Base-by-base conservation (phyloP, 495 filamentous ascomycete species). In the Penicillium mononematosum region DNA sequence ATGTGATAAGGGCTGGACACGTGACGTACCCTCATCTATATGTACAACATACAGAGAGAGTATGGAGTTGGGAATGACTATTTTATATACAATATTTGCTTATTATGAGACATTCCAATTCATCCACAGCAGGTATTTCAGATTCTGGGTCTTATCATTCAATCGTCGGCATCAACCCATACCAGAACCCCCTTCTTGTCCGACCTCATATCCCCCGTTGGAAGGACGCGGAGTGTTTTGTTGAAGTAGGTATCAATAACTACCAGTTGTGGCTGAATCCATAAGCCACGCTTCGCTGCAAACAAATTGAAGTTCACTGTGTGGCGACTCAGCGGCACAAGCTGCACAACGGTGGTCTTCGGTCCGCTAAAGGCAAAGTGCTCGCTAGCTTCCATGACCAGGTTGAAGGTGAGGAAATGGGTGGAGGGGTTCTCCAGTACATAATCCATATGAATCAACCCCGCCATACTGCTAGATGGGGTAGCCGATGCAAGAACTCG, bases 291-390 rank as follows among this genome's bases (percentile, higher is more conserved):
- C 50, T 73, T 73, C n/a, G 70, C 70, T 4, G 78, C 75, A 25
- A 95, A 66, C 14, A 98, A 42, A 47, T 84, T 78, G 55, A 90
- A 98, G 46, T 79, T 78, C 6, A 96, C 76, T 0, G 74, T 80
- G 36, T 88, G 79, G 46, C 92, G 71, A 54, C 87, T 90, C 36
- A 96, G 74, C 1, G 94, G 94, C 31, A 94, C 79, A 39, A 98
- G 69, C 56, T 92, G 86, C 17, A 96, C 52, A 3, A 84, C 85
- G 6, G 83, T 84, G 45, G 86, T 81, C 75, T 97, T 98, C 5
- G 89, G 79, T 0, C 94, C 94, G 27, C 88, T 91, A 69, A 99
- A 97, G 7, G 91, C 94, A 70, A 99, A 99, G 14, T 89, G 83
- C 56, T 96, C 91, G 64, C 82, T 90, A 1, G 91, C 86, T 60